Percentiles rank a stretch among this genome's conserved stretches.
Evolutionary conservation across 108 stramenopile species (phyloP).

Genomic region (Skeletonema costatum): DNA sequence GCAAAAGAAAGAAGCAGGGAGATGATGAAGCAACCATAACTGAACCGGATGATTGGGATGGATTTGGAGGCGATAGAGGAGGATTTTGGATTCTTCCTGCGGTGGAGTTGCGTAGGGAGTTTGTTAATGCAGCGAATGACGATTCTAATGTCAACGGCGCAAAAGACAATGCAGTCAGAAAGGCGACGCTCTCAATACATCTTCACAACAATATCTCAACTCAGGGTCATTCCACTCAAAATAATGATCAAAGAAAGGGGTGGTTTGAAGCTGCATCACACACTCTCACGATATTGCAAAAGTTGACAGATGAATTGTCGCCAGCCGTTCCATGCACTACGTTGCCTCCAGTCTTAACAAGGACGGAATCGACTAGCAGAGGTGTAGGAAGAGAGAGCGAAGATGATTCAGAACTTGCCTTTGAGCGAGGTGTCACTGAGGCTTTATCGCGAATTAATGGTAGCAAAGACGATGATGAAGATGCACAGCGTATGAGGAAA

Average conservation of each 20-base stretch:
- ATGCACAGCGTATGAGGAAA: slow-evolving; percentile 50
- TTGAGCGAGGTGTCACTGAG: slow-evolving; percentile 66
- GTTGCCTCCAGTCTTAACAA: slow-evolving; percentile 68
- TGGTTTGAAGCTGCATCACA: slow-evolving; percentile 49
- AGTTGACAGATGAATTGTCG: slow-evolving; percentile 50
- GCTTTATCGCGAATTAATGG: slow-evolving; percentile 53
- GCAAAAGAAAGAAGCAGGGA: background rate
- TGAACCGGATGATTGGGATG: slow-evolving; percentile 67
- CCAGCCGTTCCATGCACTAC: slow-evolving; percentile 62
- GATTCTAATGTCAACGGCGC: background rate
- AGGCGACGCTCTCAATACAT: slow-evolving; percentile 59
- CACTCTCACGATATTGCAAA: slow-evolving; percentile 38
- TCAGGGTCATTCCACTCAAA: background rate
- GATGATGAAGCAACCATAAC: slow-evolving; percentile 3
- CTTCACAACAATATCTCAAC: slow-evolving; percentile 32
- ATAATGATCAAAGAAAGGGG: slow-evolving; percentile 7
- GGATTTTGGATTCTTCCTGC: slow-evolving; percentile 75
- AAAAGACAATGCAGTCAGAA: slow-evolving; percentile 13
- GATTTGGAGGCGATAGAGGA: slow-evolving; percentile 61
- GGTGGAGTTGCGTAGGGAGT: slow-evolving; percentile 62
- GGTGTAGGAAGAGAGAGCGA: slow-evolving; percentile 14
- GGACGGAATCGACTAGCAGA: slow-evolving; percentile 44
- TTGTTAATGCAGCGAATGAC: background rate
- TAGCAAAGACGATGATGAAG: background rate
- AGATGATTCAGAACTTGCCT: slow-evolving; percentile 57